phyloP scores from a whole-genome alignment of 164 flowering plant species.

The Chimonanthus salicifolius region DNA sequence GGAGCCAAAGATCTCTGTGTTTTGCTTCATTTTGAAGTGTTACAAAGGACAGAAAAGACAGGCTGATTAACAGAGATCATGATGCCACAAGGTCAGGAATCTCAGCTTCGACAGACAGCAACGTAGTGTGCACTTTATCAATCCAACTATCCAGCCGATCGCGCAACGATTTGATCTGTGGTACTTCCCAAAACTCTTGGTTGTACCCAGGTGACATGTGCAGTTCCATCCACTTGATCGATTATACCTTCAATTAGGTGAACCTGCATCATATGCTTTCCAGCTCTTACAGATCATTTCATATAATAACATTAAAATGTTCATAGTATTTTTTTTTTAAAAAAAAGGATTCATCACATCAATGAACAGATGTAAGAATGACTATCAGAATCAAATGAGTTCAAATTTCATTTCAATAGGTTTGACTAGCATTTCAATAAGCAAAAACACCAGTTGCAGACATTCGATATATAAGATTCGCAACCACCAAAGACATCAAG shows the following conservation, averaged over 20 bases:
- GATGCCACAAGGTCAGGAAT: constrained; percentile 88
- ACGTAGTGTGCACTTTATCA: constrained; percentile 74
- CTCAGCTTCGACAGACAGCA: constrained; percentile 82
- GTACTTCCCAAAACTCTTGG: constrained; percentile 86
- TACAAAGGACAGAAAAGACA: constrained; percentile 7
- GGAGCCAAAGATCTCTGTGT: background rate
- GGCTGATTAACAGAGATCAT: constrained; percentile 21
- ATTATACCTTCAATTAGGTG: constrained; percentile 94
- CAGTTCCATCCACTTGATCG: constrained; percentile 91
- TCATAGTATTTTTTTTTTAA: too few species aligned
- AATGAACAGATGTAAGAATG: background rate
- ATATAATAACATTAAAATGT: background rate
- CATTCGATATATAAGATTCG: background rate
- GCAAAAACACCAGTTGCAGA: background rate
- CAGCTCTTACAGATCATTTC: background rate
- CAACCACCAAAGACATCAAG: too few species aligned
- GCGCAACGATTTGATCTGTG: constrained; percentile 79
- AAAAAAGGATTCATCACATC: background rate
- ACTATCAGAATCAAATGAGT: too few species aligned
- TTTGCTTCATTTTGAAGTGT: background rate
- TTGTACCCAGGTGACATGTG: constrained; percentile 94
- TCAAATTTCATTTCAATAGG: background rate
- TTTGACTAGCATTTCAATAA: background rate
- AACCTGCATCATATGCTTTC: constrained; percentile 43
- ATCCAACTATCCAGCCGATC: constrained; percentile 76